phyloP scores from a whole-genome alignment of 768 basidiomycete genomes.

The Leccinum olivaceopallidum region DNA sequence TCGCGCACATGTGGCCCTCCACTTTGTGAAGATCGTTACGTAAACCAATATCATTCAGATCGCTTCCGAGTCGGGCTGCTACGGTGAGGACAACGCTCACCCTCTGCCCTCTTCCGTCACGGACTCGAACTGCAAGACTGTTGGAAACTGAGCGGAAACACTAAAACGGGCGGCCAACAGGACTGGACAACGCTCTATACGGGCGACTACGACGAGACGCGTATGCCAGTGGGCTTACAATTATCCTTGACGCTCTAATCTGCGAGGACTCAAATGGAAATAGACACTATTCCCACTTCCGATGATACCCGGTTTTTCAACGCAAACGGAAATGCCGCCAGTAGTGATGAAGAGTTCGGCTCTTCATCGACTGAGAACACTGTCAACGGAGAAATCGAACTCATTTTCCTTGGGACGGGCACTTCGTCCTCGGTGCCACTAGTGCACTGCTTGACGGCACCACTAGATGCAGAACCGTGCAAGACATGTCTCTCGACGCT shows the following conservation, averaged over 20 bases:
- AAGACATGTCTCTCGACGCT: slow-evolving; percentile 68
- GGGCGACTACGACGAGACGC: not conserved
- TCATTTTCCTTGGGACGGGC: slow-evolving; percentile 85
- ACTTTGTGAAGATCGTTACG: not conserved
- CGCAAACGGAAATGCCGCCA: not conserved
- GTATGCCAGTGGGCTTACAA: not conserved
- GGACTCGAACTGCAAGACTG: not conserved
- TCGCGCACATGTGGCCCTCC: too few relatives aligned
- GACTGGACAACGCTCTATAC: not conserved
- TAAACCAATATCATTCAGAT: not conserved
- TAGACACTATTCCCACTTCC: slow-evolving; percentile 3
- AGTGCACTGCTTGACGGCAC: slow-evolving; percentile 73
- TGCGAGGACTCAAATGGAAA: not conserved
- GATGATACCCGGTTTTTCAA: not conserved
- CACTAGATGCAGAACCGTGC: slow-evolving; percentile 50
- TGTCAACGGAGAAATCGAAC: slow-evolving; percentile 41
- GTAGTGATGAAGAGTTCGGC: not conserved
- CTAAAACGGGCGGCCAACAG: not conserved
- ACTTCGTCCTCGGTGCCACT: slow-evolving; percentile 74
- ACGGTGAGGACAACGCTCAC: not conserved
- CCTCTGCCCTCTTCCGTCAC: not conserved
- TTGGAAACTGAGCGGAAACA: not conserved
- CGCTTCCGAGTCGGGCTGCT: too few relatives aligned
- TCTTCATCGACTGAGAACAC: not conserved
- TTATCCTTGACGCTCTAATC: not conserved